Percentiles rank a stretch among this genome's conserved stretches.
Evolutionary conservation across 2,329 filamentous ascomycete genomes (phyloP).

Genomic region (Colletotrichum endophyticum): DNA sequence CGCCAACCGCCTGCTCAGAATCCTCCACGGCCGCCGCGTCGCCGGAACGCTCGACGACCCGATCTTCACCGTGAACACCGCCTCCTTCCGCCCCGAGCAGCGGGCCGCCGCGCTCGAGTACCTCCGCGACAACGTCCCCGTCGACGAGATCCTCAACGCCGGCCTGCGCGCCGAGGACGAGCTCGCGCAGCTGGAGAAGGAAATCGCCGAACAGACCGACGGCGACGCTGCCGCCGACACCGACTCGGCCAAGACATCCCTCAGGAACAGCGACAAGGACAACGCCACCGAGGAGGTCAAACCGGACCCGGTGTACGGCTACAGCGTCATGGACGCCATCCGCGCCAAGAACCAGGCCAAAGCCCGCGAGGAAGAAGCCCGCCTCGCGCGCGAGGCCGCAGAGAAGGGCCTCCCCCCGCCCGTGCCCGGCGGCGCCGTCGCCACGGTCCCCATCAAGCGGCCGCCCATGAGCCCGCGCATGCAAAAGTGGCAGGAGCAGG

Average conservation of each 20-base stretch:
- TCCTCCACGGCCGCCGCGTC: slow-evolving; percentile 67
- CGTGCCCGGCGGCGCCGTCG: slow-evolving; percentile 52
- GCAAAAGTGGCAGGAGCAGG: slow-evolving; percentile 47
- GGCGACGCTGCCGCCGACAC: slow-evolving; percentile 21
- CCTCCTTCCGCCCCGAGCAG: slow-evolving; percentile 44
- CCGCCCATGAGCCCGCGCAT: slow-evolving; percentile 43
- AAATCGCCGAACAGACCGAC: slow-evolving; percentile 23
- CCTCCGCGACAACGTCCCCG: slow-evolving; percentile 57
- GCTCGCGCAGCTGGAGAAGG: slow-evolving; percentile 55
- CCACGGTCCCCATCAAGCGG: slow-evolving; percentile 41
- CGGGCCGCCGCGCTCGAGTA: slow-evolving; percentile 56
- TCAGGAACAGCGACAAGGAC: slow-evolving; percentile 19
- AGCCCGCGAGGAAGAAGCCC: slow-evolving; percentile 50
- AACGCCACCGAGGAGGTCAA: slow-evolving; percentile 28
- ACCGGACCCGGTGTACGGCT: slow-evolving; percentile 60
- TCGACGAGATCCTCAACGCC: slow-evolving; percentile 66
- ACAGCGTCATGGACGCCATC: slow-evolving; percentile 61
- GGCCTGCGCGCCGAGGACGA: slow-evolving; percentile 68
- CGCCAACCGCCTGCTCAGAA: slow-evolving; percentile 60
- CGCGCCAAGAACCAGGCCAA: slow-evolving; percentile 57
- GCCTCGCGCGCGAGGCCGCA: slow-evolving; percentile 38
- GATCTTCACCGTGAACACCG: slow-evolving; percentile 51
- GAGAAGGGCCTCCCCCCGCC: slow-evolving; percentile 28
- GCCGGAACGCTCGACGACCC: slow-evolving; percentile 69
- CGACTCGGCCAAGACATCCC: neutral